Percentiles rank a stretch among this genome's conserved stretches.
Evolutionary conservation across 129 eudicot genomes (phyloP).

Genomic region (Scalesia atractyloides): DNA sequence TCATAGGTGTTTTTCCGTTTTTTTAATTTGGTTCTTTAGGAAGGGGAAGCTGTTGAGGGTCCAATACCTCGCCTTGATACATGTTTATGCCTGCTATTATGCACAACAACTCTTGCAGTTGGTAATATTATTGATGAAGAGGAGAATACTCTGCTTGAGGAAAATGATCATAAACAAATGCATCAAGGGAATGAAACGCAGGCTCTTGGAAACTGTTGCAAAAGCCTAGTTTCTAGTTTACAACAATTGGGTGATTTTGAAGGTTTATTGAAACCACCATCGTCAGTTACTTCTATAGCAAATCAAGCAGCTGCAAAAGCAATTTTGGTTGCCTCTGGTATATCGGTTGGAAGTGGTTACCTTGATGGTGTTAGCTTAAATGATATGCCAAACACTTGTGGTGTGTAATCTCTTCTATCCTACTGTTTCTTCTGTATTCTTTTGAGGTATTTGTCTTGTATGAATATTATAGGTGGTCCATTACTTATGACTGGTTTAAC

Average conservation of each 20-base stretch:
- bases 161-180: conserved; percentile 36
- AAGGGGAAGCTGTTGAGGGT: conserved; percentile 86
- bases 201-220: conserved; percentile 62
- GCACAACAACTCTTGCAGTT: conserved; percentile 72
- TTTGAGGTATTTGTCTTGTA: conserved; percentile 9
- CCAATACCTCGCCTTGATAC: conserved; percentile 94
- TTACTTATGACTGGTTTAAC: neutral
- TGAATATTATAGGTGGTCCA: neutral
- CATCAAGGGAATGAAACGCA: conserved; percentile 48
- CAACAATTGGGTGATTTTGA: conserved; percentile 83
- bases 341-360: conserved; percentile 72
- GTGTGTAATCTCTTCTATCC: conserved; percentile 49
- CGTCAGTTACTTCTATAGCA: conserved; percentile 59
- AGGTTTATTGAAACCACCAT: conserved; percentile 80
- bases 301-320: conserved; percentile 98
- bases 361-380: conserved; percentile 70
- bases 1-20: neutral
- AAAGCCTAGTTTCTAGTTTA: conserved; percentile 70
- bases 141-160: conserved; percentile 44
- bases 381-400: conserved; percentile 78
- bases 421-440: neutral
- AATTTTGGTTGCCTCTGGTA: conserved; percentile 81
- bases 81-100: conserved; percentile 86
- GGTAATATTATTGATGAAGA: conserved; percentile 77
- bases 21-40: conserved; percentile 44